Evolutionary conservation across 1,284 basidiomycete species (phyloP), one percentile per base, ranked within the genome.

Genomic region (Sporisorium scitamineum): DNA sequence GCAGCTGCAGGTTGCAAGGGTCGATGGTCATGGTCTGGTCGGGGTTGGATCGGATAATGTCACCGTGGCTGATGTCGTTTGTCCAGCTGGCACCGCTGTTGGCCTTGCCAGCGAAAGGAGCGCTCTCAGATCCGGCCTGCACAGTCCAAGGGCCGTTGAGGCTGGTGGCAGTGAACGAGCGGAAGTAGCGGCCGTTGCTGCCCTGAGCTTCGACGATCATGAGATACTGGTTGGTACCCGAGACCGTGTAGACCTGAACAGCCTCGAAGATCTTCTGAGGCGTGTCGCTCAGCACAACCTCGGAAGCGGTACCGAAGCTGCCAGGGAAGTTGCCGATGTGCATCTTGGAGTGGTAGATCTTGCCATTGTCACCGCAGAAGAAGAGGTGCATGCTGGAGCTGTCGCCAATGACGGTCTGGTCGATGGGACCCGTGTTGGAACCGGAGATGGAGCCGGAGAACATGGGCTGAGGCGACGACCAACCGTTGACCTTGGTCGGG

Each of bases 21-120:
- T 70, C 58, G 37, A 70, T 64, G 16, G 68, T 65, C 68, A 61
- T 61, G 45, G 68, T 70, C 58, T 70, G 58, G 26, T 70, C 68
- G 1, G 61, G 53, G 50, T 53, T 70, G 52, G 58, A 65, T 41
- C 68, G 68, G 37, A 70, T 65, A 20, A 70, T 7, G 42, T 70
- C 68, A 44, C 68, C 68, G 32, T 70, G 68, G 29, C 68, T 70
- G 54, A 70, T 61, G 20, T 70, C 68, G 53, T 70, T 51, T 50
- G 68, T 70, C 68, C 68, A 70, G 11, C 22, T 42, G 34, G 53
- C 68, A 26, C 48, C 58, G 31, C 44, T 57, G 62, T 70, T 70
- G 34, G 68, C 61, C 44, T 65, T 64, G 44, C 68, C 68, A n/a
- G 68, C 68, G n/a, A 70, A 70, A 11, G 68, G 68, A 7, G 68